Evolutionary conservation across 2,329 filamentous ascomycete species (phyloP), one percentile per base, ranked within the genome.

Genomic region (Orbilia brochopaga): DNA sequence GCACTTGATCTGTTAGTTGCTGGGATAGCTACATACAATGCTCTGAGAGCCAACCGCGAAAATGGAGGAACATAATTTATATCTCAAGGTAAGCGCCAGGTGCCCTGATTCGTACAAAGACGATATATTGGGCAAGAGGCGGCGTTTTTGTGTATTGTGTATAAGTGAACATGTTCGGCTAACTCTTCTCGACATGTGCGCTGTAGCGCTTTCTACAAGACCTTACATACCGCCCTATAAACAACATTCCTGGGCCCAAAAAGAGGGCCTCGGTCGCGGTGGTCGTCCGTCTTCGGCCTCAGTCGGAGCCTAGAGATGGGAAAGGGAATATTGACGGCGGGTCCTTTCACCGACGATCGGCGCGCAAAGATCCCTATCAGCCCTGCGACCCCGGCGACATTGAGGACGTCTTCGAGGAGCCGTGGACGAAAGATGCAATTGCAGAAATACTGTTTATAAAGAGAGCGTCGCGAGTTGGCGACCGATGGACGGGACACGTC

Each of bases 391-490:
- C 82, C 17, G 60, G 67, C 30, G 67, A 72, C 42, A 73, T 87
- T 37, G 79, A 84, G 32, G 78, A 81, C 7, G 89, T 89, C 80
- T 90, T 89, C 77, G 79, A 81, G 1, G 86, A 87, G 75, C 78
- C 83, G 15, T 90, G 88, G 88, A 86, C 88, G 5, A 82, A 84
- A 74, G 79, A 87, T 77, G 87, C 87, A 23, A 85, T 87, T 72
- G 85, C 87, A 0, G 88, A 90, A 78, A 81, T 87, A n/a, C 81
- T 90, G 2, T 89, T 90, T 78, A 90, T 90, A 78, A 90, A 90
- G 77, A 81, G 88, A 51, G 85, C 88, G 1, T 83, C 86, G 2
- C 81, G 88, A 40, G 81, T 83, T 61, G 87, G 87, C 6, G 88
- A 90, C 78, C 81, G 87, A 65, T 90, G 88, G 88, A 88, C 86